Base-by-base conservation (phyloP, 495 filamentous ascomycete species). In the Daldinia grandis region DNA sequence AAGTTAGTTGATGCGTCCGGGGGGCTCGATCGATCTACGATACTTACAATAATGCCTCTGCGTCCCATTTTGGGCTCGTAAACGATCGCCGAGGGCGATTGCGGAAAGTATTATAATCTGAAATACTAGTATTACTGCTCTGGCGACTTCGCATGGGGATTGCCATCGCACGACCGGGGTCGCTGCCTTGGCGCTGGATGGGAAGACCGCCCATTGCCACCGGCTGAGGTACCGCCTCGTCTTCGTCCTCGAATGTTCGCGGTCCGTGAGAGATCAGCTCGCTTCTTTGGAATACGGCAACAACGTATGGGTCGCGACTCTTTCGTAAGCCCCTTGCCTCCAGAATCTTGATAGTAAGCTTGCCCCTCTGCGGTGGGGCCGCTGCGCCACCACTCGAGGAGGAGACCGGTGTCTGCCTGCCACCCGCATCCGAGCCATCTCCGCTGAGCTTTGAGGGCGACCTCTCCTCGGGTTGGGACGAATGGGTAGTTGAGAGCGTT, bases 71-170 rank as follows among this genome's bases (percentile, higher is more conserved):
- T 1, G 96, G 96, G 74, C 93, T 91, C 17, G 93, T 96, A 60
- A 93, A 90, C 19, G 89, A 90, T 61, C 85, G 85, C 37, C 83
- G 79, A 4, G 78, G 58, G 58, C 84, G 84, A 58, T 80, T 87
- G 76, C 91, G 91, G 73, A 89, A 87, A 15, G 91, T 89, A 51
- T 86, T 86, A 75, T 87, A 85, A 53, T 96, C 93, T 10, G 85
- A 81, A 40, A 91, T 78, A 75, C 93, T 96, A 44, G 93, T 97
- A 78, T 93, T 91, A 79, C 95, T 98, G 80, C 94, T 97, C 74
- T 98, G 95, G 24, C 95, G 88, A 76, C 93, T 97, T 73, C 89
- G 90, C 92, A 97, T 97, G 2, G 95, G 95, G 72, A 99, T 98
- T 17, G 95, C 92, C 89, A 97, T 97, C 25, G 93, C 88, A 60